These are phyloP conservation scores for Phytophthora tentaculata DNA, from an alignment of 352 stramenopile genomes.

Conservation along the genomic window DNA sequence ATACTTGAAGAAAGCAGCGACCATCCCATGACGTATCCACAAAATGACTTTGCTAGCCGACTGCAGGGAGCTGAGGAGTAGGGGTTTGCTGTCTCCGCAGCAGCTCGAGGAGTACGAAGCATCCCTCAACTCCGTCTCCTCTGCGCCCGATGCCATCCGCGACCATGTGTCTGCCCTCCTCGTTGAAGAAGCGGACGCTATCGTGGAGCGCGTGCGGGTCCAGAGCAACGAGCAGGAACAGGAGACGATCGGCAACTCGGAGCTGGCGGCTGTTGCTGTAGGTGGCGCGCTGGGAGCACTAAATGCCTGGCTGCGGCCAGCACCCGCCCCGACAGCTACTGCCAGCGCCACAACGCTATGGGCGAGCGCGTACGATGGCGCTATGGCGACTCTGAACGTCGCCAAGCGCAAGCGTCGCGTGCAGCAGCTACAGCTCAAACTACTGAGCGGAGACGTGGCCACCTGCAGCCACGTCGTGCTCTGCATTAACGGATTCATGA, in stretches of 20 bases:
- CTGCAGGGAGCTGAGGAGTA: slow-evolving; percentile 45
- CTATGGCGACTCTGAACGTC: slow-evolving; percentile 77
- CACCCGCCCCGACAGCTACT: slow-evolving; percentile 7
- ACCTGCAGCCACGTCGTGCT: slow-evolving; percentile 68
- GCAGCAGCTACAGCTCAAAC: slow-evolving; percentile 69
- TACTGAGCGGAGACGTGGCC: slow-evolving; percentile 68
- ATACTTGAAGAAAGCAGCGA: too few relatives aligned
- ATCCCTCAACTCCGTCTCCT: slow-evolving; percentile 8
- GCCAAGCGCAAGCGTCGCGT: slow-evolving; percentile 66
- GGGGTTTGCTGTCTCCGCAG: slow-evolving; percentile 38
- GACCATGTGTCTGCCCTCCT: slow-evolving; percentile 37
- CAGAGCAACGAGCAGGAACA: slow-evolving; percentile 62
- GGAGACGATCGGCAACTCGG: slow-evolving; percentile 51
- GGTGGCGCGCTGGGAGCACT: slow-evolving; percentile 70
- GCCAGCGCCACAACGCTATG: slow-evolving; percentile 49
- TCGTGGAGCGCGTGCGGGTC: slow-evolving; percentile 55
- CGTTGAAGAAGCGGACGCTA: slow-evolving; percentile 50
- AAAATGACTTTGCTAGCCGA: slow-evolving; percentile 34
- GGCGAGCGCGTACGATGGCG: slow-evolving; percentile 76
- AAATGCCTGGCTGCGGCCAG: slow-evolving; percentile 68
- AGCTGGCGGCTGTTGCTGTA: slow-evolving; percentile 66
- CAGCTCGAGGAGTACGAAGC: slow-evolving; percentile 43
- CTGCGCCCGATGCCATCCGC: slow-evolving; percentile 5
- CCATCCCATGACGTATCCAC: neutral
- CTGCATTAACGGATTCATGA: slow-evolving; percentile 91